Evolutionary conservation across 805 yeast genomes (phyloP).

Genomic region (Spathaspora sp.): DNA sequence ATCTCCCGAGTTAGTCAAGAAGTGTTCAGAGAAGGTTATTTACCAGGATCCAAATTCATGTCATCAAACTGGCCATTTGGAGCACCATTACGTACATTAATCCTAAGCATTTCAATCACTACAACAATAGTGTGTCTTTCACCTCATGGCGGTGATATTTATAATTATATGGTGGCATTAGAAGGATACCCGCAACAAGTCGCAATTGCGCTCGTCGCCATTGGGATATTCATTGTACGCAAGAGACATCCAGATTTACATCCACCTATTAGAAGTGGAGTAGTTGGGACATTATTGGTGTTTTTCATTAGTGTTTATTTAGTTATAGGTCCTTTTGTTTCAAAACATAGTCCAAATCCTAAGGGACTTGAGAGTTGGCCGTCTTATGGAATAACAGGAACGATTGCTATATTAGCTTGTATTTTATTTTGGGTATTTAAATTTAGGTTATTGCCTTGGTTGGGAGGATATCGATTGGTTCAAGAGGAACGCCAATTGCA

Average conservation of each 20-base stretch:
- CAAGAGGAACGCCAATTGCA: slow-evolving; percentile 38
- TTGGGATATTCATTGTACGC: slow-evolving; percentile 57
- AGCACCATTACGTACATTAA: slow-evolving; percentile 52
- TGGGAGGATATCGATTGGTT: slow-evolving; percentile 43
- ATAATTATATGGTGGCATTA: slow-evolving; percentile 47
- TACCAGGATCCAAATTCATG: slow-evolving; percentile 50
- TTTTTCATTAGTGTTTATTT: slow-evolving; percentile 45
- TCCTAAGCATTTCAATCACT: slow-evolving; percentile 41
- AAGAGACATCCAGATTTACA: slow-evolving; percentile 42
- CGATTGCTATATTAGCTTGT: slow-evolving; percentile 40
- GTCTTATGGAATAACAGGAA: slow-evolving; percentile 46
- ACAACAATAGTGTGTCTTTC: slow-evolving; percentile 33
- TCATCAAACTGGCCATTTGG: slow-evolving; percentile 55
- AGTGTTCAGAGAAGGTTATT: slow-evolving; percentile 57
- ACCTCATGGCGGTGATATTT: slow-evolving; percentile 50
- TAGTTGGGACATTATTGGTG: slow-evolving; percentile 45
- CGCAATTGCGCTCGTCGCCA: slow-evolving; percentile 48
- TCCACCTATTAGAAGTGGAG: slow-evolving; percentile 51
- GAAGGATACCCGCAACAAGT: slow-evolving; percentile 51
- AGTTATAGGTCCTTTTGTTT: slow-evolving; percentile 46
- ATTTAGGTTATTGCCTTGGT: slow-evolving; percentile 47
- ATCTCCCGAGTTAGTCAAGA: slow-evolving; percentile 63
- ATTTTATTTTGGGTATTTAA: slow-evolving; percentile 52
- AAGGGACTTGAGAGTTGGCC: slow-evolving; percentile 41
- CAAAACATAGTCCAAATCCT: slow-evolving; percentile 36